Conservation (phyloP, 306 rosid species). For the Quercus robur region DNA sequence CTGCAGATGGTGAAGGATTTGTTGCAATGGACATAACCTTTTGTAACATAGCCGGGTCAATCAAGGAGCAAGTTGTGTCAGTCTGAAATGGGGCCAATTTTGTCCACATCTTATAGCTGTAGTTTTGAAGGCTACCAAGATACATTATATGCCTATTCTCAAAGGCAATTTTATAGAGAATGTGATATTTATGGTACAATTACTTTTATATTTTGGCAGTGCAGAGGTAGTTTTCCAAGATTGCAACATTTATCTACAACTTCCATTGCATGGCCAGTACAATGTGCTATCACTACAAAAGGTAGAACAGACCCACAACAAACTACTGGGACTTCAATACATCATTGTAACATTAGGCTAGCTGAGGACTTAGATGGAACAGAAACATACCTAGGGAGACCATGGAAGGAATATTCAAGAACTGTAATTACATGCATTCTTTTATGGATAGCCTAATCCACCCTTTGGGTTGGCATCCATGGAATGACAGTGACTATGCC, state of each 20-base stretch:
- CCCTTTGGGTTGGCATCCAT: conserved; percentile 56
- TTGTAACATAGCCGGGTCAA: conserved; percentile 46
- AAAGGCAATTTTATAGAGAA: conserved; percentile 47
- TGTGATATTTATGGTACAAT: conserved; percentile 55
- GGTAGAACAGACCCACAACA: conserved; percentile 44
- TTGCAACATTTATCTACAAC: conserved; percentile 38
- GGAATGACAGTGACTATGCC: conserved; percentile 41
- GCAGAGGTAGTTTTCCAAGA: conserved; percentile 50
- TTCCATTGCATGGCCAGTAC: conserved; percentile 41
- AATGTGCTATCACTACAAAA: conserved; percentile 50
- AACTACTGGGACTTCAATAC: conserved; percentile 42
- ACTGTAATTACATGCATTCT: conserved; percentile 38
- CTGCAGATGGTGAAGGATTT: conserved; percentile 46
- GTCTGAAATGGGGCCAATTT: conserved; percentile 37
- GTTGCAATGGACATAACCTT: conserved; percentile 56
- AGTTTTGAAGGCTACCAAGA: conserved; percentile 65
- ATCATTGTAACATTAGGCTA: conserved; percentile 34
- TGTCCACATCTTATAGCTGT: conserved; percentile 42
- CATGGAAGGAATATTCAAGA: conserved; percentile 59
- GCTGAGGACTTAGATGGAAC: conserved; percentile 26
- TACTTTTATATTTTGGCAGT: conserved; percentile 59
- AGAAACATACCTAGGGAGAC: conserved; percentile 45
- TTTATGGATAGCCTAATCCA: conserved; percentile 46
- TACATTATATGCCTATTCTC: conserved; percentile 50
- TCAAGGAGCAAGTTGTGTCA: conserved; percentile 52